Base-by-base conservation (phyloP, 2,329 filamentous ascomycete genomes). In the Dothideomycetes sp. region DNA sequence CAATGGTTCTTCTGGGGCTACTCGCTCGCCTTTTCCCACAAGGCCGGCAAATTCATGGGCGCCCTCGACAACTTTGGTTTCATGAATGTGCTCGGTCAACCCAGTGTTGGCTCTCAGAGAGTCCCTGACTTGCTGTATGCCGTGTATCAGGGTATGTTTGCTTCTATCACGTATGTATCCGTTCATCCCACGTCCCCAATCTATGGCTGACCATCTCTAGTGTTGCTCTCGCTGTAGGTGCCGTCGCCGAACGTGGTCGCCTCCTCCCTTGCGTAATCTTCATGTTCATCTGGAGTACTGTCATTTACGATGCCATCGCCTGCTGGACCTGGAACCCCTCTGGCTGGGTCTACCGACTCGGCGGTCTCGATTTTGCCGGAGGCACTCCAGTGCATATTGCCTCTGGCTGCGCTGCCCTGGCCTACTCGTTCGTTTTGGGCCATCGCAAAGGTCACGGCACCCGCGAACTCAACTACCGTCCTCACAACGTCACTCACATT, bases 1-100 rank as follows among this genome's bases (percentile, higher is more conserved):
- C 85, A 94, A 58, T 94, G 87, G 86, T 94, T 93, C 69, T 89
- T 94, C 69, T 94, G 86, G 86, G 86, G 86, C 33, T 94, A 85
- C 60, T 87, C 82, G 4, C 65, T 91, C 9, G 77, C 83, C 33
- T 91, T 88, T 59, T 91, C 84, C 12, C 84, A 89, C 62, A 71
- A 73, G 2, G 82, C 82, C 18, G 79, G 80, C 33, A 74, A 69
- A 29, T 94, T 77, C 60, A 84, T 94, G 47, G 86, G 86, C 44
- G 72, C 87, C 53, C 68, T 94, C 18, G 64, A 75, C 49, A 89
- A 94, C 66, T 78, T 94, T 56, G 86, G 82, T 30, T 80, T 93
- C 61, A 78, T 69, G 49, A 71, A 82, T 60, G 84, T 91, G 17
- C 71, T 94, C 22, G 86, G 70, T 25, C 72, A 70, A 15, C 84